Evolutionary conservation across 2,329 filamentous ascomycete genomes (phyloP), one percentile per base, ranked within the genome.

Genomic region (Rutstroemia sp.): DNA sequence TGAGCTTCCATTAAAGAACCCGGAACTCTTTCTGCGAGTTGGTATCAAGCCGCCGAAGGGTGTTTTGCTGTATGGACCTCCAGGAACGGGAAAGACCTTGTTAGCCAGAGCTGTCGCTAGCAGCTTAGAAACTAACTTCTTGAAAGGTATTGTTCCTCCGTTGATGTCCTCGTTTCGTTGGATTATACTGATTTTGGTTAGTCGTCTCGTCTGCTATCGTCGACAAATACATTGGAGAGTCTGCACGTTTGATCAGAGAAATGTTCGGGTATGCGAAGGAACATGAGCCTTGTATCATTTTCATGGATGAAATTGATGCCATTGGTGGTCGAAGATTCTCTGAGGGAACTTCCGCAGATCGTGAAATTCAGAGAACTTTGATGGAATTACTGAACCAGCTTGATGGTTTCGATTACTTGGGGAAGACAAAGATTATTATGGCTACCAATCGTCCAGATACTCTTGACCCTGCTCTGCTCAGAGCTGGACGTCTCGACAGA

Each of bases 341-440:
- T 0, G 94, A 99, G 73, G 94, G 95, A 65, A 99, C 94, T 52
- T 96, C 91, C 59, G 94, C 94, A 51, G 94, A 99, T 77, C 87
- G 95, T 69, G 94, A 99, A 74, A 99, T 99, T 66, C 94, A 99
- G 76, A 87, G 94, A 70, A 99, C 94, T 38, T 79, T 99, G 59
- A 99, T 99, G 94, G 94, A 99, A 74, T 81, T 99, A 55, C 86
- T 99, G 61, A 99, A 99, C 75, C 94, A 99, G 74, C 84, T 99
- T 54, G 94, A 99, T 71, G 94, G 95, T 65, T 99, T 99, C 77
- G 94, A 99, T 76, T 99, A 99, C 76, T 81, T 99, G 39, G 94
- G 95, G 66, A 96, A 99, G 80, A 99, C 94, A 55, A 99, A 99
- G 79, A 99, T 99, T 72, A 99, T 99, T 77, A 99, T 99, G 95